phyloP scores from a whole-genome alignment of 306 rosid genomes.

The Abrus precatorius region DNA sequence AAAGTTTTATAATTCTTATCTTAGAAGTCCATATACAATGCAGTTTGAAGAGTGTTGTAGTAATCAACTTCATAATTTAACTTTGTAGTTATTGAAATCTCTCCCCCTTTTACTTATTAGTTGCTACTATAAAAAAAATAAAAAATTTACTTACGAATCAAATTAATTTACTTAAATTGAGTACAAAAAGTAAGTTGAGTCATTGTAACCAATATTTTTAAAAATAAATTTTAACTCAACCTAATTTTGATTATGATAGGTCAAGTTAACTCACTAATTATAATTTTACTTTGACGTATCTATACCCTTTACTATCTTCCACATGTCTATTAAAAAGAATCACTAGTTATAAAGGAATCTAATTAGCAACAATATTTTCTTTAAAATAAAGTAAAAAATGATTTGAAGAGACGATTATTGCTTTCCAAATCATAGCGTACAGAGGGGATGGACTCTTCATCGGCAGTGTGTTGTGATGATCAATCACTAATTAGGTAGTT shows the following conservation, averaged over 20 bases:
- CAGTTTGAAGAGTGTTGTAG: too few relatives aligned
- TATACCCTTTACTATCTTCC: not conserved
- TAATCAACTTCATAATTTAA: too few relatives aligned
- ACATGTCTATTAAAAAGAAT: not conserved
- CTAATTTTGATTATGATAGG: not conserved
- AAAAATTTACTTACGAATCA: too few relatives aligned
- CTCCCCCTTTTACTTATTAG: too few relatives aligned
- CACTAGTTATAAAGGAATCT: not conserved
- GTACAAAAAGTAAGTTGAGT: too few relatives aligned
- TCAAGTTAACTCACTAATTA: not conserved
- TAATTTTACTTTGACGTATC: not conserved
- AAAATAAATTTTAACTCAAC: too few relatives aligned
- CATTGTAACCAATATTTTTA: too few relatives aligned
- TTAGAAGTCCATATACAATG: too few relatives aligned
- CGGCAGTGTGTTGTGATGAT: constrained; percentile 27
- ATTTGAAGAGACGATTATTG: not conserved
- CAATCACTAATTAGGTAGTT: constrained; percentile 26
- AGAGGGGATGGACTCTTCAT: not conserved
- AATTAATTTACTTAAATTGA: too few relatives aligned
- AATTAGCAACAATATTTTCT: not conserved
- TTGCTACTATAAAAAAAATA: too few relatives aligned
- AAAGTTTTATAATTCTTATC: too few relatives aligned
- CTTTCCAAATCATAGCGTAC: constrained; percentile 11
- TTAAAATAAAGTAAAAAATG: not conserved
- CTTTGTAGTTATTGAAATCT: too few relatives aligned